A percentile compares a stretch with the other conserved stretches of the same genome.
Conservation (phyloP, 108 stramenopile genomes). For the Mediolabrus comicus region DNA sequence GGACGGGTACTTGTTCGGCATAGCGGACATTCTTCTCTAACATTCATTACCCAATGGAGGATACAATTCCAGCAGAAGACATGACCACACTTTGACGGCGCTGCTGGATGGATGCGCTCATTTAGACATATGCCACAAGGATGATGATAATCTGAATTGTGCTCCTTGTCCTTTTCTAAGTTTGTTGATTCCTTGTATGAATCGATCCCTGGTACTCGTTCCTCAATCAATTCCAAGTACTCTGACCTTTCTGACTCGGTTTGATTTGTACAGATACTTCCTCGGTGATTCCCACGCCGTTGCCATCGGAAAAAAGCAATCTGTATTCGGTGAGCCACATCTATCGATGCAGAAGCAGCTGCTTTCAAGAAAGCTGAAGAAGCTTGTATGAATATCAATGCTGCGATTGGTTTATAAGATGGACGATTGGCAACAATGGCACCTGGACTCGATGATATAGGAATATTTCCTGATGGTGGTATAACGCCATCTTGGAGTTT, state of each 20-base stretch:
- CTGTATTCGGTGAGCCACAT: conserved; percentile 30
- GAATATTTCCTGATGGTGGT: neutral
- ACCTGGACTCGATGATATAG: neutral
- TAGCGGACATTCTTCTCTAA: conserved; percentile 39
- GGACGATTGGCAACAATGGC: conserved; percentile 45
- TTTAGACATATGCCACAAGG: conserved; percentile 42
- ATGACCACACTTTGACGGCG: conserved; percentile 37
- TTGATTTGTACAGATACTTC: neutral
- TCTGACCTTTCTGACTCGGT: conserved; percentile 26
- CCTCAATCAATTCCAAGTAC: conserved; percentile 38
- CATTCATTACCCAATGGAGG: conserved; percentile 42
- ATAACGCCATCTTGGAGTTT: conserved; percentile 17
- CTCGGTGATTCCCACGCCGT: conserved; percentile 10
- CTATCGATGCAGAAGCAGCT: conserved; percentile 29
- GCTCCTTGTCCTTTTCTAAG: neutral
- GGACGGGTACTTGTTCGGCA: conserved; percentile 39
- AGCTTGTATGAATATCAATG: conserved; percentile 34
- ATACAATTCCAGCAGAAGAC: conserved; percentile 47
- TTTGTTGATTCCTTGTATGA: conserved; percentile 8
- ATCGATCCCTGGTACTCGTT: conserved; percentile 36
- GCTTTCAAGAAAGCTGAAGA: conserved; percentile 15
- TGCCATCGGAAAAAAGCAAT: conserved; percentile 34
- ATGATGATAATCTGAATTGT: conserved; percentile 4
- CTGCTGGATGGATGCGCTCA: conserved; percentile 36
- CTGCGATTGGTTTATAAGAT: conserved; percentile 39